Evolutionary conservation across 495 filamentous ascomycete genomes (phyloP), one percentile per base, ranked within the genome.

Genomic region (Pseudevernia furfuracea): DNA sequence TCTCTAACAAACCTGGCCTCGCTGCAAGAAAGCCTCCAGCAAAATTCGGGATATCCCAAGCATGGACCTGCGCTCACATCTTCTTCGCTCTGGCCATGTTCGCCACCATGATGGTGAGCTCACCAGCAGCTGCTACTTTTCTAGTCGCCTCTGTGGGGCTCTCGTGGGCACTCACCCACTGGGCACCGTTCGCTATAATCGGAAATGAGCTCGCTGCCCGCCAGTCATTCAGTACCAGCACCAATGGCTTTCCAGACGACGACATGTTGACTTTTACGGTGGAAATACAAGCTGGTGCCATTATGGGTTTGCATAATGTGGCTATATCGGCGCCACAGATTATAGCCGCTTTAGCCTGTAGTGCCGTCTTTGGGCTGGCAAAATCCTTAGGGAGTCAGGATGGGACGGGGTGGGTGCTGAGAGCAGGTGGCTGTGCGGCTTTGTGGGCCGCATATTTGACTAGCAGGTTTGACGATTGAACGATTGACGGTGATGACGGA

Each of bases 21-120:
- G 81, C 79, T 39, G 77, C 75, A 32, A 66, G 87, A 62, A 85
- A 81, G 17, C 2, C 43, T 25, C 9, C 62, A 80, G 81, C 72
- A 74, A 80, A 67, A 87, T 84, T 71, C 88, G 87, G 28, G 79
- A 87, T 92, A 19, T 79, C 89, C 15, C 87, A 82, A 34, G 81
- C 85, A 11, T 92, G 89, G 89, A 81, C 82, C 37, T 75, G 75
- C 44, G 85, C 81, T 17, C 85, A 89, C 69, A 68, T 87, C 46
- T 77, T 88, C 43, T 92, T 91, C 71, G 84, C 86, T 19, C 67
- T 69, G 34, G 78, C 85, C 39, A 91, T 92, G 88, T 73, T 88
- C n/a, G 72, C 86, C 63, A 87, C 89, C 4, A 84, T 89, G 6
- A 87, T 90, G 66, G 84, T 88, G 15, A 80, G 70, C 60, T 88